Conservation (phyloP, 2,329 filamentous ascomycete genomes). For the Fusarium ramigenum region DNA sequence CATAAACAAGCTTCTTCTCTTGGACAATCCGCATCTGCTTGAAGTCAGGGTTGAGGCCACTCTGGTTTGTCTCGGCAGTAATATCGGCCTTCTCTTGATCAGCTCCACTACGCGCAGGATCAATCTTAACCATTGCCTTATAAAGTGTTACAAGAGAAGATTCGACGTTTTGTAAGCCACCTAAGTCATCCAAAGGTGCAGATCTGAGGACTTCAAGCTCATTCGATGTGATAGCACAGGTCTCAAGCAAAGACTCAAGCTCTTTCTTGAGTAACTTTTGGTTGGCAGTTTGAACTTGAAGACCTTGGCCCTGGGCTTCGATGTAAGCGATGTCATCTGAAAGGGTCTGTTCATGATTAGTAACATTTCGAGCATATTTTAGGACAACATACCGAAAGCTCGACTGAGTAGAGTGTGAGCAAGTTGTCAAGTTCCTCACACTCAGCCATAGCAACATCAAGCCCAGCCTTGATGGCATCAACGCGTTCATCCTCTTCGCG, state of each 20-base stretch:
- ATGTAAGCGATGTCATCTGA: slow-evolving; percentile 97
- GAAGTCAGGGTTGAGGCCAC: slow-evolving; percentile 74
- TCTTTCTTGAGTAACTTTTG: slow-evolving; percentile 94
- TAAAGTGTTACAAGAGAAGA: slow-evolving; percentile 81
- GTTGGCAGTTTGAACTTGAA: slow-evolving; percentile 97
- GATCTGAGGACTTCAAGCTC: slow-evolving; percentile 75
- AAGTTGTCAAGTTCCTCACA: slow-evolving; percentile 97
- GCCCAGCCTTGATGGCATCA: slow-evolving; percentile 82
- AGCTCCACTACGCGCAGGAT: slow-evolving; percentile 74
- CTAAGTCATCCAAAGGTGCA: slow-evolving; percentile 75
- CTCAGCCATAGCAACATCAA: slow-evolving; percentile 91
- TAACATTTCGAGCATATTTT: not conserved
- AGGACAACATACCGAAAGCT: slow-evolving; percentile 76
- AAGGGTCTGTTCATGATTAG: slow-evolving; percentile 70
- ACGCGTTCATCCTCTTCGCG: slow-evolving; percentile 91
- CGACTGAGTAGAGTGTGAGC: slow-evolving; percentile 92
- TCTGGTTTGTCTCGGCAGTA: slow-evolving; percentile 54
- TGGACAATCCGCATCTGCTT: slow-evolving; percentile 93
- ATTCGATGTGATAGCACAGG: slow-evolving; percentile 86
- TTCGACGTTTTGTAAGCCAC: slow-evolving; percentile 82
- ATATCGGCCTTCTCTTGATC: slow-evolving; percentile 60
- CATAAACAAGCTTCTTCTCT: slow-evolving; percentile 92
- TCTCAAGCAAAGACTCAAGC: slow-evolving; percentile 87
- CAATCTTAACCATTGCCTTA: slow-evolving; percentile 92
- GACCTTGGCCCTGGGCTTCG: slow-evolving; percentile 93